Conservation (phyloP, 1,284 basidiomycete genomes). For the Sparassis latifolia region DNA sequence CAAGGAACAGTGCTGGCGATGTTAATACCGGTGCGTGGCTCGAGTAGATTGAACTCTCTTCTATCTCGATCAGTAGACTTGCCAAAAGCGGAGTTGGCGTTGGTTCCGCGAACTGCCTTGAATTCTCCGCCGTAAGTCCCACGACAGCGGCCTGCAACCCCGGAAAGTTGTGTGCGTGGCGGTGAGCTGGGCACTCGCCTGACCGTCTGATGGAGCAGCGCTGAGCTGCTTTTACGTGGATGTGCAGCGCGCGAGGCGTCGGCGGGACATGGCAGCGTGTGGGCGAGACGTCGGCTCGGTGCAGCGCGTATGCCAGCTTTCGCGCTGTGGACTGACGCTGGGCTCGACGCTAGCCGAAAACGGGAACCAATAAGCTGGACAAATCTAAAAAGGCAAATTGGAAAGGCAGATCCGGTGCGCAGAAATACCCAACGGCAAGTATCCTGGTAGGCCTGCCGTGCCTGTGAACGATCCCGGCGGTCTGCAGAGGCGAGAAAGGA, state of each 20-base stretch:
- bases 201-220: background rate
- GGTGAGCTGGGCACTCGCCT: no score
- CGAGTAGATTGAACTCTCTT: no score
- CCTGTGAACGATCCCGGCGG: conserved; percentile 3
- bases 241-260: background rate
- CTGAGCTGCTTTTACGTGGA: background rate
- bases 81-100: background rate
- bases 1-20: no score
- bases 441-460: conserved; percentile 6
- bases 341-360: conserved; percentile 24
- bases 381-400: conserved; percentile 27
- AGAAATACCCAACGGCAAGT: conserved; percentile 15
- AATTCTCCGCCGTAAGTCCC: background rate
- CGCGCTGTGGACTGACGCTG: conserved; percentile 9
- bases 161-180: background rate
- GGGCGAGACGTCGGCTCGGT: background rate
- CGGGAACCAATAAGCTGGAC: conserved; percentile 24
- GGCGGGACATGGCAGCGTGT: background rate
- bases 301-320: background rate
- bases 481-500: conserved; percentile 2
- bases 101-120: background rate
- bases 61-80: background rate
- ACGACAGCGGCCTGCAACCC: background rate
- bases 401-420: conserved; percentile 21
- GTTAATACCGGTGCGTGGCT: no score